phyloP scores from a whole-genome alignment of 1,139 yeast genomes.

The Suhomyces bolitotheri region DNA sequence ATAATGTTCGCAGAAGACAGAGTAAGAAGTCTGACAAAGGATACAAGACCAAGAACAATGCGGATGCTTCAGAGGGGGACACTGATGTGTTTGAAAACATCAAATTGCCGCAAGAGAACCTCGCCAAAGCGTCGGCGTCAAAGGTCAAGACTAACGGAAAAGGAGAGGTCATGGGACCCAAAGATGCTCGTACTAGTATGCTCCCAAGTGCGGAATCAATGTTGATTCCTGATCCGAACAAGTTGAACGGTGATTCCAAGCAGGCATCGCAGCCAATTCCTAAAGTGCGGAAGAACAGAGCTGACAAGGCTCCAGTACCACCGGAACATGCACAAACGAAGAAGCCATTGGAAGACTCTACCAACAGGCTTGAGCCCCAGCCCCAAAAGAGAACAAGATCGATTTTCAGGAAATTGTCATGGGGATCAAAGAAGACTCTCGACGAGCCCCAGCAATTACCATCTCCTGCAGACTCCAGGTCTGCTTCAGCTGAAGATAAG shows the following conservation, averaged over 20 bases:
- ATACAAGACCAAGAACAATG: constrained; percentile 17
- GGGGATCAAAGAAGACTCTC: constrained; percentile 47
- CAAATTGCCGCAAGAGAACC: constrained; percentile 40
- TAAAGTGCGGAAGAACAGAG: constrained; percentile 26
- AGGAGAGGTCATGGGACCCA: background rate
- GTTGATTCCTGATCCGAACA: constrained; percentile 35
- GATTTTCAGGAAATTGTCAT: constrained; percentile 65
- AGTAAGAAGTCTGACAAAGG: constrained; percentile 13
- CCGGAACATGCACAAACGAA: constrained; percentile 15
- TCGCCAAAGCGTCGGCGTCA: constrained; percentile 7
- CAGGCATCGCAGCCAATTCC: constrained; percentile 28
- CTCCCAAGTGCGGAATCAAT: constrained; percentile 40
- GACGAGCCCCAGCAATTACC: constrained; percentile 33
- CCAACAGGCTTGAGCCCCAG: constrained; percentile 25
- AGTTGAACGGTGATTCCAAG: constrained; percentile 8
- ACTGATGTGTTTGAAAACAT: constrained; percentile 45
- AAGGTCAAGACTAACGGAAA: background rate
- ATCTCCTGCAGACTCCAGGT: constrained; percentile 40
- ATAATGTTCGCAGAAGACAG: constrained; percentile 21
- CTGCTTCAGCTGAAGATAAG: constrained; percentile 35
- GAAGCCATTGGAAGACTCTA: constrained; percentile 36
- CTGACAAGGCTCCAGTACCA: constrained; percentile 23
- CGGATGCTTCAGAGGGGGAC: constrained; percentile 22
- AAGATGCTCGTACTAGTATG: constrained; percentile 26
- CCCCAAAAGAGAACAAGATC: constrained; percentile 44